Percentiles rank a stretch among this genome's conserved stretches.
Conservation (phyloP, 164 flowering plant genomes). For the Piper longum region DNA sequence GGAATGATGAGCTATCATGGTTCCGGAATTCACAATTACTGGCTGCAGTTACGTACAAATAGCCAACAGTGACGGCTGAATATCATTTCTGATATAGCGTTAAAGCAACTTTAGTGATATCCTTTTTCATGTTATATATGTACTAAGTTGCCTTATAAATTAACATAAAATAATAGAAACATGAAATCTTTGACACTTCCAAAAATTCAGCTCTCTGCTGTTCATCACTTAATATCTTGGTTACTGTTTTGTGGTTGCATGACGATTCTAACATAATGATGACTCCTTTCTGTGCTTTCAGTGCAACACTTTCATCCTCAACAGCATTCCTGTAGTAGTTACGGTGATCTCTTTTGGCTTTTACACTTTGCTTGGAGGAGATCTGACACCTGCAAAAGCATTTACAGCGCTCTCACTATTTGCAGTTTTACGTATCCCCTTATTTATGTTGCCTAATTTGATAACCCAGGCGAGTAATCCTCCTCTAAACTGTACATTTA, state of each 20-base stretch:
- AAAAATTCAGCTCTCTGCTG: neutral
- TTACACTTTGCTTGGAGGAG: constrained; percentile 90
- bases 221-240: neutral
- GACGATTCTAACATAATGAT: neutral
- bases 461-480: constrained; percentile 67
- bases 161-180: too few relatives aligned
- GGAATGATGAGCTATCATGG: constrained; percentile 88
- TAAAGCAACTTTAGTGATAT: too few relatives aligned
- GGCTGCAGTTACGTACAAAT: constrained; percentile 47
- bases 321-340: constrained; percentile 88
- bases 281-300: constrained; percentile 15
- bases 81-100: too few relatives aligned
- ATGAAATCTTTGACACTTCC: too few relatives aligned
- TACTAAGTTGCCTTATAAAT: too few relatives aligned
- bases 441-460: constrained; percentile 92
- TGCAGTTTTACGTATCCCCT: constrained; percentile 83
- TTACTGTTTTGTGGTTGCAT: neutral
- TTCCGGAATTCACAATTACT: constrained; percentile 66
- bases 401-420: constrained; percentile 91
- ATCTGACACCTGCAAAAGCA: constrained; percentile 94
- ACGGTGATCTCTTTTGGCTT: constrained; percentile 94
- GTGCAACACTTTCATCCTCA: constrained; percentile 72
- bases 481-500: neutral
- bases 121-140: too few relatives aligned
- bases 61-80: neutral